Percentiles rank a stretch among this genome's conserved stretches.
These are phyloP conservation scores for Erysimum cheiri DNA, from an alignment of 441 rosid genomes.

Conservation along the genomic window DNA sequence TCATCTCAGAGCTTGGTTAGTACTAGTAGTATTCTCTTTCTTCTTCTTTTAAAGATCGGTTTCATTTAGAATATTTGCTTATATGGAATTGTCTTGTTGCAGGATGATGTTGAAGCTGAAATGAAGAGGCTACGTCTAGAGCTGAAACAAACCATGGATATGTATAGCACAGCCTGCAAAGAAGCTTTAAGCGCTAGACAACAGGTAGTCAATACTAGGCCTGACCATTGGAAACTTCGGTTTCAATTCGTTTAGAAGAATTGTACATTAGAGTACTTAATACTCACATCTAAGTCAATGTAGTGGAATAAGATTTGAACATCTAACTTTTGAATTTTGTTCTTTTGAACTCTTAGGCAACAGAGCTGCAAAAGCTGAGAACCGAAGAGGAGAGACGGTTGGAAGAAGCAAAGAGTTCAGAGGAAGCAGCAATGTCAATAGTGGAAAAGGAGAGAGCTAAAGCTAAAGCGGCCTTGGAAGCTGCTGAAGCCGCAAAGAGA, in stretches of 20 bases:
- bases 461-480: conserved; percentile 57
- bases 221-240: background rate
- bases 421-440: conserved; percentile 57
- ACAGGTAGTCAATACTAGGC: conserved; percentile 49
- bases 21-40: conserved; percentile 2
- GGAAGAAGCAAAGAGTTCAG: conserved; percentile 55
- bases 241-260: conserved; percentile 1
- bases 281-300: background rate
- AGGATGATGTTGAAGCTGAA: conserved; percentile 92
- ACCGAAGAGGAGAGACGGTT: conserved; percentile 51
- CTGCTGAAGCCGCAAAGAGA: conserved; percentile 60
- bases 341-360: conserved; percentile 46
- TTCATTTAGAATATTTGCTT: conserved; percentile 7
- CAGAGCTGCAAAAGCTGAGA: conserved; percentile 58
- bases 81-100: conserved; percentile 31
- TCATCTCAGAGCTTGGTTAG: conserved; percentile 68
- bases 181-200: conserved; percentile 87
- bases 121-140: conserved; percentile 88
- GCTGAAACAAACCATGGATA: conserved; percentile 95
- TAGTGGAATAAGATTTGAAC: background rate
- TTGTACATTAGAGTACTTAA: conserved; percentile 13
- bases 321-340: background rate
- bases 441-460: conserved; percentile 58
- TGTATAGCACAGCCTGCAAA: conserved; percentile 88
- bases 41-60: background rate